These are phyloP conservation scores for Amaranthus palmeri DNA, from an alignment of 148 eudicot species.

Conservation along the genomic window DNA sequence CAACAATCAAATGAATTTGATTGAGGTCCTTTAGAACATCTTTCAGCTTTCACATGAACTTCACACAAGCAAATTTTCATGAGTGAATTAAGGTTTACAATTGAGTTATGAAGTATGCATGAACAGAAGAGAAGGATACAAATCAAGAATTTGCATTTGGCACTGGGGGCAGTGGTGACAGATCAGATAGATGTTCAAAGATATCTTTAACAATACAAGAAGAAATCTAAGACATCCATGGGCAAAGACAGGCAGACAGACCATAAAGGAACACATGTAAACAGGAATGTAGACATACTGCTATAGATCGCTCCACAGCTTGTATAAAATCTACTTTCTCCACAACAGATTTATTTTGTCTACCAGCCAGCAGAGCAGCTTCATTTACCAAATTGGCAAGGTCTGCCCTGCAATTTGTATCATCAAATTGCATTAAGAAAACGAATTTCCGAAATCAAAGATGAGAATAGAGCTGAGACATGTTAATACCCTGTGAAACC, in stretches of 20 bases:
- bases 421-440: slow-evolving; percentile 16
- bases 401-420: slow-evolving; percentile 71
- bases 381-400: slow-evolving; percentile 98
- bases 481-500: slow-evolving; percentile 86
- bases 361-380: slow-evolving; percentile 97
- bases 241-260: background rate
- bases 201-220: too few relatives aligned
- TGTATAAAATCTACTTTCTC: slow-evolving; percentile 84
- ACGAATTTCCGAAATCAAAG: slow-evolving; percentile 7
- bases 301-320: slow-evolving; percentile 91
- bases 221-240: background rate
- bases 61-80: too few relatives aligned
- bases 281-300: slow-evolving; percentile 39
- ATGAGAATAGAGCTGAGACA: slow-evolving; percentile 10
- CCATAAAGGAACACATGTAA: background rate
- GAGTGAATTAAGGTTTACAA: too few relatives aligned
- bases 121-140: too few relatives aligned
- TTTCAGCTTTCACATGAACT: too few relatives aligned
- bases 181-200: too few relatives aligned
- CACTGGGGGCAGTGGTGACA: too few relatives aligned
- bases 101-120: too few relatives aligned
- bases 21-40: too few relatives aligned
- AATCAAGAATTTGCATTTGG: too few relatives aligned
- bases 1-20: too few relatives aligned
- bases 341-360: slow-evolving; percentile 67